Percentiles rank a stretch among this genome's conserved stretches.
Evolutionary conservation across 129 eudicot genomes (phyloP).

Genomic region (Rutidosis leptorrhynchoides): DNA sequence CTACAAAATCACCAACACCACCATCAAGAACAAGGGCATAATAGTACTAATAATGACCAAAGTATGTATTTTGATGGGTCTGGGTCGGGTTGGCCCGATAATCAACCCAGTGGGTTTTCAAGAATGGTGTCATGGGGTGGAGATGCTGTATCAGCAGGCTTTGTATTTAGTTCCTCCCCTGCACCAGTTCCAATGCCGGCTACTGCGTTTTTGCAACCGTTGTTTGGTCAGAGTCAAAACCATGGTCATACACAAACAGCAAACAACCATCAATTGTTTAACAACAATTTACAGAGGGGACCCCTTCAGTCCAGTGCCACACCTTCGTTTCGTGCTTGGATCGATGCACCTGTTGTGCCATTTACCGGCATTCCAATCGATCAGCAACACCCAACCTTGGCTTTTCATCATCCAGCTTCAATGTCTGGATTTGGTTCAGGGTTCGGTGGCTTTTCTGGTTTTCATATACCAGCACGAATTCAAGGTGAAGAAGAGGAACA

Average conservation of each 20-base stretch:
- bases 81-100: constrained; percentile 37
- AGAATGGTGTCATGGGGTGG: constrained; percentile 53
- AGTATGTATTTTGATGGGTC: constrained; percentile 31
- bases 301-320: constrained; percentile 99
- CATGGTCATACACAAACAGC: constrained; percentile 18
- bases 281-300: constrained; percentile 85
- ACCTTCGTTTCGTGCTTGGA: constrained; percentile 95
- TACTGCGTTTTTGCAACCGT: constrained; percentile 57
- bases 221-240: constrained; percentile 48
- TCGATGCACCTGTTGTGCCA: constrained; percentile 57
- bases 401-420: constrained; percentile 54
- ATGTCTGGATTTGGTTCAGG: constrained; percentile 60
- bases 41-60: constrained; percentile 3
- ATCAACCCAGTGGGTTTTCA: constrained; percentile 50
- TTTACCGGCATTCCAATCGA: constrained; percentile 33
- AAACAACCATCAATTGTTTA: constrained; percentile 42
- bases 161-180: constrained; percentile 44
- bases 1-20: constrained; percentile 49
- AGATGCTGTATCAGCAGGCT: constrained; percentile 40
- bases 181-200: constrained; percentile 28
- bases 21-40: neutral
- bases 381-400: constrained; percentile 40
- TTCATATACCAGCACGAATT: constrained; percentile 91
- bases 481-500: constrained; percentile 98
- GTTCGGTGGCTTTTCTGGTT: constrained; percentile 71